A percentile compares a stretch with the other conserved stretches of the same genome.
These are phyloP conservation scores for Magnusiomyces ingens DNA, from an alignment of 1,139 yeast genomes.

Conservation along the genomic window DNA sequence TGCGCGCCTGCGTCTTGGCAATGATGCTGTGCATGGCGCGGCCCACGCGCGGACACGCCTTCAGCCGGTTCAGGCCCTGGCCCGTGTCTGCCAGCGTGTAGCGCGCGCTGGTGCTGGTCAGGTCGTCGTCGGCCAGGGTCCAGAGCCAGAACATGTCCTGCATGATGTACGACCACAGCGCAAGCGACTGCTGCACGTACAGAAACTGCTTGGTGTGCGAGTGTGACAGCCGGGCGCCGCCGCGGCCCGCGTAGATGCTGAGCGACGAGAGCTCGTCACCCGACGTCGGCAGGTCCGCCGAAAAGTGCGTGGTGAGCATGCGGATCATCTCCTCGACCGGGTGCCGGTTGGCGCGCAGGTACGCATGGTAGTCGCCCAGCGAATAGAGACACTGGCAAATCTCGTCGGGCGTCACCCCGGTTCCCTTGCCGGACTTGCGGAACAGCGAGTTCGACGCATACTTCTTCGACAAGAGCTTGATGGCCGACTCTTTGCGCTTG, in stretches of 20 bases:
- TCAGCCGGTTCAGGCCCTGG: conserved; percentile 67
- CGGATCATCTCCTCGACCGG: conserved; percentile 57
- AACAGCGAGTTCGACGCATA: conserved; percentile 24
- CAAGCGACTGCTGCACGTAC: conserved; percentile 62
- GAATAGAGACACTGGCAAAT: conserved; percentile 62
- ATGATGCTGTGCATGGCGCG: conserved; percentile 63
- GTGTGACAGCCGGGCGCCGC: conserved; percentile 65
- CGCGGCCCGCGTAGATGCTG: conserved; percentile 55
- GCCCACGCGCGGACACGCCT: conserved; percentile 58
- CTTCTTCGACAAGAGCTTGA: conserved; percentile 47
- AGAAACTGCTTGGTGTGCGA: conserved; percentile 61
- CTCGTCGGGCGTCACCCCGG: conserved; percentile 39
- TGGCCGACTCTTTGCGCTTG: conserved; percentile 54
- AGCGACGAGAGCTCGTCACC: conserved; percentile 38
- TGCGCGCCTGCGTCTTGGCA: conserved; percentile 50
- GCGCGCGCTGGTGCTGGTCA: conserved; percentile 39
- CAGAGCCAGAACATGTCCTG: conserved; percentile 65
- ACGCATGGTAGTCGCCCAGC: conserved; percentile 67
- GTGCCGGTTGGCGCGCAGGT: conserved; percentile 56
- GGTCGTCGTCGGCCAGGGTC: conserved; percentile 65
- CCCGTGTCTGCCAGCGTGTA: conserved; percentile 65
- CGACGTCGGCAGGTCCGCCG: conserved; percentile 32
- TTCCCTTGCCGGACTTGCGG: neutral
- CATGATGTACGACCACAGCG: conserved; percentile 67
- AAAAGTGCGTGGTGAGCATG: conserved; percentile 44